Percentiles rank a stretch among this genome's conserved stretches.
phyloP scores from a whole-genome alignment of 352 stramenopile genomes.

The Globisporangium camurandrum region DNA sequence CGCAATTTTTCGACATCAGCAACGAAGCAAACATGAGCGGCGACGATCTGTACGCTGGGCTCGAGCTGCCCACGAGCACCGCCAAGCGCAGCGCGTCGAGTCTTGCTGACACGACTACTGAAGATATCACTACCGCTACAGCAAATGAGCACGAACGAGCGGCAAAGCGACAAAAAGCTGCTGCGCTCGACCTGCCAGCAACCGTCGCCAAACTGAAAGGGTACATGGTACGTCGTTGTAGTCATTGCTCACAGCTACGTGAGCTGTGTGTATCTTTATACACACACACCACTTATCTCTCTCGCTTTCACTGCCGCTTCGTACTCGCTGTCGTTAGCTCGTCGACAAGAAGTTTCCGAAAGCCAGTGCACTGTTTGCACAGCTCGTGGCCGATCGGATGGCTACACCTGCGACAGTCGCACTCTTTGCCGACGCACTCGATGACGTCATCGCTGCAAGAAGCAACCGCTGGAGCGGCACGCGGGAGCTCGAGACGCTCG shows the following conservation, averaged over 20 bases:
- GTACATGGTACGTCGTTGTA: constrained; percentile 42
- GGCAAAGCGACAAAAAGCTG: constrained; percentile 20
- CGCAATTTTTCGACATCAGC: too few species aligned
- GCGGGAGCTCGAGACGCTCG: constrained; percentile 41
- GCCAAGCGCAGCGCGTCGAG: constrained; percentile 23
- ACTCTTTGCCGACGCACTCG: constrained; percentile 40
- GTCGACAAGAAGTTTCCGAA: constrained; percentile 76
- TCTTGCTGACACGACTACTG: not conserved
- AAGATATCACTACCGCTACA: not conserved
- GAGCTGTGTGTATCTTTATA: too few species aligned
- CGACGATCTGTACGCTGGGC: constrained; percentile 49
- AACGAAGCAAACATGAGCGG: not conserved
- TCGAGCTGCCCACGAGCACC: constrained; percentile 35
- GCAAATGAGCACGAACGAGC: not conserved
- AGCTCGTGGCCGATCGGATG: constrained; percentile 26
- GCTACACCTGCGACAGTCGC: constrained; percentile 5
- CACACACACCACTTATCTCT: not conserved
- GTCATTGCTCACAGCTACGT: too few species aligned
- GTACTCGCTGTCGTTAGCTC: constrained; percentile 16
- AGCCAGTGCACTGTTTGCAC: constrained; percentile 44
- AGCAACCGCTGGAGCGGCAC: constrained; percentile 33
- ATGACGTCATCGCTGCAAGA: constrained; percentile 37
- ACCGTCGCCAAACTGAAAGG: constrained; percentile 50
- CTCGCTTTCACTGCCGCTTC: not conserved
- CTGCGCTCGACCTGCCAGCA: constrained; percentile 25